Percentiles rank a stretch among this genome's conserved stretches.
Conservation (phyloP, 371 early-diverging fungal species). For the Mucor ambiguus region DNA sequence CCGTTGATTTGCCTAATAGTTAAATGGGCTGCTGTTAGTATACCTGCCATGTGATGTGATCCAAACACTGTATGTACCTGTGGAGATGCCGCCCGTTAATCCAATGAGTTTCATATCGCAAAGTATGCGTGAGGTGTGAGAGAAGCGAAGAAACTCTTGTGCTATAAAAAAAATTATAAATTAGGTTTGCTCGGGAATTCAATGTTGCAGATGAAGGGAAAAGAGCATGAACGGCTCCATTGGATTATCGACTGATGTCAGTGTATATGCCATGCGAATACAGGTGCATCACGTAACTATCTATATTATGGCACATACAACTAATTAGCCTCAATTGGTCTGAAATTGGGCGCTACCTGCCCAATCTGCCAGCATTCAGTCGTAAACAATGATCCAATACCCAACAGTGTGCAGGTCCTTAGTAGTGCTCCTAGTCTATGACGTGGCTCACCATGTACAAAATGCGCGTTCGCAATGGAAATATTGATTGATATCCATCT, state of each 20-base stretch:
- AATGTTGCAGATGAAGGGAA: neutral
- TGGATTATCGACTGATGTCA: neutral
- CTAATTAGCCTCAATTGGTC: too few species aligned
- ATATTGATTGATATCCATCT: neutral
- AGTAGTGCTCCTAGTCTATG: neutral
- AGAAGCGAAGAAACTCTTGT: neutral
- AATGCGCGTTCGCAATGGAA: slow-evolving; percentile 2
- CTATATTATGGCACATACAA: neutral
- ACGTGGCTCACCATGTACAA: neutral
- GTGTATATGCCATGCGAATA: neutral
- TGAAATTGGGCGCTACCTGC: too few species aligned
- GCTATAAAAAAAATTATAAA: slow-evolving; percentile 5
- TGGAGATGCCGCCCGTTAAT: slow-evolving; percentile 92
- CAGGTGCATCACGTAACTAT: neutral
- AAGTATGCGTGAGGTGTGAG: neutral
- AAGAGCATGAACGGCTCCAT: neutral
- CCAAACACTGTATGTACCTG: slow-evolving; percentile 56
- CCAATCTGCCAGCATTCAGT: neutral
- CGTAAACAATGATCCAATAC: neutral
- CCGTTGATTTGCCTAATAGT: slow-evolving; percentile 78
- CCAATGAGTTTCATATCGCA: slow-evolving; percentile 81
- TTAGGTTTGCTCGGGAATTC: neutral
- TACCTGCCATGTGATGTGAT: neutral
- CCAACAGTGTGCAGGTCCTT: neutral
- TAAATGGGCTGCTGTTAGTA: neutral